Percentiles rank a stretch among this genome's conserved stretches.
Evolutionary conservation across 1,284 basidiomycete genomes (phyloP).

Genomic region (Butyriboletus appendiculatus): DNA sequence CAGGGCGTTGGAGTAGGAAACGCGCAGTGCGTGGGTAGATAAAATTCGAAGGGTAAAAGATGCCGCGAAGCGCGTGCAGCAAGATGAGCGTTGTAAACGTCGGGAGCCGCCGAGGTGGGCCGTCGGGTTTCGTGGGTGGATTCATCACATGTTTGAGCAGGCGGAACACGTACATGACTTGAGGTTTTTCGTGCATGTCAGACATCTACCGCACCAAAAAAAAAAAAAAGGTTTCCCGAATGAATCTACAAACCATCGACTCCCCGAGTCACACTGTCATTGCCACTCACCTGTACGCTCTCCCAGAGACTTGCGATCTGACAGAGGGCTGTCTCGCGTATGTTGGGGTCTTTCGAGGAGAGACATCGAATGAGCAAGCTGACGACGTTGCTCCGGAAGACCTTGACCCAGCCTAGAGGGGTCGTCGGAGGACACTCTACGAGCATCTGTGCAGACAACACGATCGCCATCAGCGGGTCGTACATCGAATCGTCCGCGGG

Average conservation of each 20-base stretch:
- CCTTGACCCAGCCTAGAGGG: conserved; percentile 71
- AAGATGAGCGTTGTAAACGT: conserved; percentile 78
- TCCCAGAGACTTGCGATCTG: conserved; percentile 58
- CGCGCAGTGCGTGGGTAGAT: conserved; percentile 56
- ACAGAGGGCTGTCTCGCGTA: conserved; percentile 59
- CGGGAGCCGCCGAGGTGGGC: conserved; percentile 54
- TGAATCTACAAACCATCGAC: conserved; percentile 4
- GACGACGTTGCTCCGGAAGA: conserved; percentile 81
- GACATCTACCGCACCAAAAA: conserved; percentile 43
- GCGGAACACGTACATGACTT: conserved; percentile 75
- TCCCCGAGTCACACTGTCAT: not conserved
- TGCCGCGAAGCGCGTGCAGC: conserved; percentile 53
- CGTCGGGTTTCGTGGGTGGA: conserved; percentile 45
- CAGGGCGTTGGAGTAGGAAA: conserved; percentile 62
- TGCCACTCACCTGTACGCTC: conserved; percentile 51
- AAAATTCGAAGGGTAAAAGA: conserved; percentile 55
- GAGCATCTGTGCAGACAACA: conserved; percentile 68
- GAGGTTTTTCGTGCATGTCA: conserved; percentile 80
- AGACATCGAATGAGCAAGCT: conserved; percentile 75
- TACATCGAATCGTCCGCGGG: conserved; percentile 54
- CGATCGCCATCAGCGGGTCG: conserved; percentile 80
- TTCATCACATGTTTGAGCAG: conserved; percentile 65
- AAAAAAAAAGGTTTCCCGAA: not conserved
- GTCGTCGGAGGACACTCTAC: conserved; percentile 56
- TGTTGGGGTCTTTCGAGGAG: conserved; percentile 62